Evolutionary conservation across 2,329 filamentous ascomycete species (phyloP).

Genomic region (Cytospora chrysosperma): DNA sequence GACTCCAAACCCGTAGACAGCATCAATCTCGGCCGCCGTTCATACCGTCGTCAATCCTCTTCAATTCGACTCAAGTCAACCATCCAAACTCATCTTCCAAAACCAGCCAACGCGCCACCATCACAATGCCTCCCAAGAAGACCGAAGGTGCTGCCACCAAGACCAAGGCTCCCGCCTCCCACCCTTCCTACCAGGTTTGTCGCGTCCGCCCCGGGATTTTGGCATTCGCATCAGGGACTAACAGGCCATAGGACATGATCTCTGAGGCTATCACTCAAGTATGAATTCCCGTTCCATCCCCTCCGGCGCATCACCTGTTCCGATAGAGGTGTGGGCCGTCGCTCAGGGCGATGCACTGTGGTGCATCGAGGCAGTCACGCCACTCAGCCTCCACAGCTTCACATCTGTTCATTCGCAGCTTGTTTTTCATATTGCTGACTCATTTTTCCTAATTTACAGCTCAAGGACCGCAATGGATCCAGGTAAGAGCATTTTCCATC

Average conservation of each 20-base stretch:
- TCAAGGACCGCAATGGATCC: conserved; percentile 63
- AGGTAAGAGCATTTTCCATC: conserved; percentile 37
- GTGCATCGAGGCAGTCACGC: neutral
- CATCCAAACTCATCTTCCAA: neutral
- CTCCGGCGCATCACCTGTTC: conserved; percentile 38
- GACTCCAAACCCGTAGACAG: conserved; percentile 27
- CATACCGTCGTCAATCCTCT: conserved; percentile 21
- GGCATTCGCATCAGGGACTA: conserved; percentile 33
- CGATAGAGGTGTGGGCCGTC: conserved; percentile 15
- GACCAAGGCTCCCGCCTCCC: conserved; percentile 46
- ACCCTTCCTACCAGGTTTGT: conserved; percentile 61
- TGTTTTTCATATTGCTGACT: conserved; percentile 39
- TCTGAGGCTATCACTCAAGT: conserved; percentile 61
- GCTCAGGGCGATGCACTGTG: neutral
- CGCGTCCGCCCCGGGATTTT: conserved; percentile 24
- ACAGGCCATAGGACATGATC: conserved; percentile 57
- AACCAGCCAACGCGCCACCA: conserved; percentile 26
- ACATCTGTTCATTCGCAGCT: neutral
- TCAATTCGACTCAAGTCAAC: conserved; percentile 24
- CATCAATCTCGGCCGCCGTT: conserved; percentile 29
- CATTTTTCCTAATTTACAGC: conserved; percentile 42
- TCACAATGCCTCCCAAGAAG: conserved; percentile 62
- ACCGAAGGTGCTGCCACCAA: conserved; percentile 44
- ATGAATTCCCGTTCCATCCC: conserved; percentile 40
- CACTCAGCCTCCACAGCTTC: conserved; percentile 5